Conservation (phyloP, 73 alveolate genomes). For the Symbiodinium pilosum region DNA sequence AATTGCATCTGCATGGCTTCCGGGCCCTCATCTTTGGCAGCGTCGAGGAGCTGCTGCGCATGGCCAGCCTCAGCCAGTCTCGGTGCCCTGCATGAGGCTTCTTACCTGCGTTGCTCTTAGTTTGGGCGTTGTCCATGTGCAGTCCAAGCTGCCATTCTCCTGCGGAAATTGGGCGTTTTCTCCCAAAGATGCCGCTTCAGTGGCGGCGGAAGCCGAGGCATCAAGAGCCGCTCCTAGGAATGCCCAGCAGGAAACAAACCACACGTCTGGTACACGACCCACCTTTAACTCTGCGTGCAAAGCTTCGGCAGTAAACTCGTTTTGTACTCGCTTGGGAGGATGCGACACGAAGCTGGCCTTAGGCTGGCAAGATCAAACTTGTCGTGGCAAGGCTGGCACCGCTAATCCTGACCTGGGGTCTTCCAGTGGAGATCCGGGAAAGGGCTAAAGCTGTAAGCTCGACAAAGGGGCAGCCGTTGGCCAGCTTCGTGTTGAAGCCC, state of each 20-base stretch:
- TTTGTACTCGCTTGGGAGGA: not conserved
- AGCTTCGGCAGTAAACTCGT: not conserved
- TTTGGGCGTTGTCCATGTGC: too few relatives aligned
- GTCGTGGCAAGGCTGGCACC: too few relatives aligned
- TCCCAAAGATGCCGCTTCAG: conserved; percentile 41
- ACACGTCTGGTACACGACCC: too few relatives aligned
- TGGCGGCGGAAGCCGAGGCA: conserved; percentile 65
- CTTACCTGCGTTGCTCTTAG: too few relatives aligned
- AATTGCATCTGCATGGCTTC: conserved; percentile 24
- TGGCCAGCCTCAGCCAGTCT: conserved; percentile 24
- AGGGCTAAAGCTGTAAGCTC: too few relatives aligned
- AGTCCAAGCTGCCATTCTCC: not conserved
- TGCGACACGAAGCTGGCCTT: not conserved
- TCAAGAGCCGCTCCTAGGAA: conserved; percentile 30
- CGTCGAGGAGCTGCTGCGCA: conserved; percentile 54
- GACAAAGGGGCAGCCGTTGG: not conserved
- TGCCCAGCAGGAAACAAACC: not conserved
- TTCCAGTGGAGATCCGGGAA: too few relatives aligned
- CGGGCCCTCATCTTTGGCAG: conserved; percentile 45
- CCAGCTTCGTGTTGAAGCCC: not conserved
- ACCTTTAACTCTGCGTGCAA: not conserved
- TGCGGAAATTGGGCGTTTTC: conserved; percentile 60
- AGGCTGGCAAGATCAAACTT: too few relatives aligned
- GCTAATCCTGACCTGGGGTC: too few relatives aligned
- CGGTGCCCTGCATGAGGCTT: too few relatives aligned